Conservation (phyloP, 331 rosid genomes). For the Rosa hybrid region DNA sequence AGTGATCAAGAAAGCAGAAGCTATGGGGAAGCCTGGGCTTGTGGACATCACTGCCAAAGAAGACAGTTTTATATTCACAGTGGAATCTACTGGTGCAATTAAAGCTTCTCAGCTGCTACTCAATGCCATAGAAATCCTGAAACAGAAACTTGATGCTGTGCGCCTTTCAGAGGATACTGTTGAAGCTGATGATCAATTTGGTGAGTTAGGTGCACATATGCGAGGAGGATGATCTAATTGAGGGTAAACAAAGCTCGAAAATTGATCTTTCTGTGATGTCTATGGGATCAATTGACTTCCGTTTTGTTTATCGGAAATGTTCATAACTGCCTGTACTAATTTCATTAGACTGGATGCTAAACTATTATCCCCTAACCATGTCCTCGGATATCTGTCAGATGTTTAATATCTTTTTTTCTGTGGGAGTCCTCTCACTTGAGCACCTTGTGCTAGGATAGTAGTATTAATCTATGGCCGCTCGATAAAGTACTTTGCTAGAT, state of each 20-base stretch:
- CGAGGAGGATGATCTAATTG: slow-evolving; percentile 75
- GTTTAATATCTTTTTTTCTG: background rate
- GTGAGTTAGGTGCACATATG: slow-evolving; percentile 95
- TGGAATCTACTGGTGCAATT: slow-evolving; percentile 86
- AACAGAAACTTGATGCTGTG: slow-evolving; percentile 89
- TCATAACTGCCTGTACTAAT: slow-evolving; percentile 6
- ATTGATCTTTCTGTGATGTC: slow-evolving; percentile 11
- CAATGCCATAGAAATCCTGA: slow-evolving; percentile 89
- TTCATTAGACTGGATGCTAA: slow-evolving; percentile 20
- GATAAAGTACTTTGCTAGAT: background rate
- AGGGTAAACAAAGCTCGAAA: slow-evolving; percentile 9
- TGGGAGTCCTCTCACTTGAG: background rate
- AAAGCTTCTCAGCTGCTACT: slow-evolving; percentile 71
- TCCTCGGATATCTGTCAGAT: background rate
- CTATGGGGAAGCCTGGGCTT: slow-evolving; percentile 95
- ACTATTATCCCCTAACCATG: background rate
- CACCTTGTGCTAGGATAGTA: background rate
- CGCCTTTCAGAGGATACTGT: slow-evolving; percentile 89
- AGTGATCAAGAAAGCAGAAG: slow-evolving; percentile 90
- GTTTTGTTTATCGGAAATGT: slow-evolving; percentile 13
- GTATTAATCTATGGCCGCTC: background rate
- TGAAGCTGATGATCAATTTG: slow-evolving; percentile 93
- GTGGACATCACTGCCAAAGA: slow-evolving; percentile 81
- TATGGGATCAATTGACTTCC: slow-evolving; percentile 25
- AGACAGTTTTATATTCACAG: slow-evolving; percentile 88